Conservation (phyloP, 2,329 filamentous ascomycete genomes). For the Botrytis byssoidea region DNA sequence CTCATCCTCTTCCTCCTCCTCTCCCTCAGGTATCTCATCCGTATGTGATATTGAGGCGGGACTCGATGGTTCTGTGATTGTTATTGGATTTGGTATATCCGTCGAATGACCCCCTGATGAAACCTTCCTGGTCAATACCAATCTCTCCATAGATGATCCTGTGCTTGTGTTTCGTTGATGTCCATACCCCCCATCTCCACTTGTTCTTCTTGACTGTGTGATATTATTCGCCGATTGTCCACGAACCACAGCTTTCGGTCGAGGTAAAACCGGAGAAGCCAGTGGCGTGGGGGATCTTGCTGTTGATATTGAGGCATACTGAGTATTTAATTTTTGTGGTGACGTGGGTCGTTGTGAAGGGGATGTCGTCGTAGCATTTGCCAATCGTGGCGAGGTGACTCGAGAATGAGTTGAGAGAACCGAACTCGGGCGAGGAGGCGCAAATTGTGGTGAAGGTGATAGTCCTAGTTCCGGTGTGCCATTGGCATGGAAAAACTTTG, state of each 20-base stretch:
- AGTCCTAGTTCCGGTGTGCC: conserved; percentile 54
- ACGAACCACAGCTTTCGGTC: conserved; percentile 28
- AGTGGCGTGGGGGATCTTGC: conserved; percentile 28
- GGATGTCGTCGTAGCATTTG: conserved; percentile 27
- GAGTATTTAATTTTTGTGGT: conserved; percentile 47
- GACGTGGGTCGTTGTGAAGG: conserved; percentile 40
- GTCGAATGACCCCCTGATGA: conserved; percentile 27
- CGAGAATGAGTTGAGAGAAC: conserved; percentile 48
- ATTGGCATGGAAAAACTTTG: conserved; percentile 77
- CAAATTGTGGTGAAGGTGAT: conserved; percentile 39
- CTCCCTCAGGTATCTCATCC: conserved; percentile 26
- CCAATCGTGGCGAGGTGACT: conserved; percentile 44
- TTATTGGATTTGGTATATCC: conserved; percentile 25
- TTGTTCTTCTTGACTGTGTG: conserved; percentile 27
- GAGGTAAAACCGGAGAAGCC: conserved; percentile 30
- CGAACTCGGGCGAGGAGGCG: conserved; percentile 47
- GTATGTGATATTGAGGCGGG: conserved; percentile 30
- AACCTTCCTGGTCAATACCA: conserved; percentile 28
- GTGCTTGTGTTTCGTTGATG: conserved; percentile 36
- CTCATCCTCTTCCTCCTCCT: conserved; percentile 8
- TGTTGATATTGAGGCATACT: conserved; percentile 32
- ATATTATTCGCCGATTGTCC: conserved; percentile 33
- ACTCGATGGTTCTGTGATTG: conserved; percentile 27
- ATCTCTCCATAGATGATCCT: conserved; percentile 30
- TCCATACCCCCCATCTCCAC: conserved; percentile 28